These are phyloP conservation scores for Aspergillus heteromorphus DNA, from an alignment of 495 filamentous ascomycete genomes.

Conservation along the genomic window DNA sequence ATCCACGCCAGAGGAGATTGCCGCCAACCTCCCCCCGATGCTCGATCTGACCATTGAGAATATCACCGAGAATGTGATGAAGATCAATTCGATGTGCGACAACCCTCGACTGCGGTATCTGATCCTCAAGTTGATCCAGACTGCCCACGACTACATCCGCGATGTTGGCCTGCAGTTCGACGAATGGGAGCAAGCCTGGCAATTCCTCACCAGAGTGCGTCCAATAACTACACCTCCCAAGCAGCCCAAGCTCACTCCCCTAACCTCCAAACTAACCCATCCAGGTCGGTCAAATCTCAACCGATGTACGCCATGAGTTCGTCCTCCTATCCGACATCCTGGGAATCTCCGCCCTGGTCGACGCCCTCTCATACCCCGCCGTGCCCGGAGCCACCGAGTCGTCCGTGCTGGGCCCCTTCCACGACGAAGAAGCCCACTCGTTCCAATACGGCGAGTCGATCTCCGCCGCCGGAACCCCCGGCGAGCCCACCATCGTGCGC, in stretches of 20 bases:
- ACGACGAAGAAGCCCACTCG: conserved; percentile 23
- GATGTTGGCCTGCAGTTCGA: conserved; percentile 7
- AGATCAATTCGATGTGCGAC: conserved; percentile 56
- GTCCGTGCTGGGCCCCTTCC: conserved; percentile 78
- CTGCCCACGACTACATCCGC: conserved; percentile 5
- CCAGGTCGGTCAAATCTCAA: conserved; percentile 57
- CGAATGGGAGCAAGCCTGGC: conserved; percentile 8
- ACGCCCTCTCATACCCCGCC: conserved; percentile 46
- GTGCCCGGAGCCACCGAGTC: conserved; percentile 53
- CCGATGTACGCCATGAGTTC: conserved; percentile 67
- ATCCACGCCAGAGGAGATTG: conserved; percentile 5
- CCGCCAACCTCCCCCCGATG: conserved; percentile 34
- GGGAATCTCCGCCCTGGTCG: conserved; percentile 71
- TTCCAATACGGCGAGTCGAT: conserved; percentile 63
- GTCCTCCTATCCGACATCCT: conserved; percentile 79
- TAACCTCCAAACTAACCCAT: background rate
- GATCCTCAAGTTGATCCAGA: conserved; percentile 27
- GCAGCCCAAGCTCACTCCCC: background rate
- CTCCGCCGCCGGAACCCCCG: conserved; percentile 49
- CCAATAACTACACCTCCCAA: background rate
- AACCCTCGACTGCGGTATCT: conserved; percentile 57
- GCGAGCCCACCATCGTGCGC: conserved; percentile 52
- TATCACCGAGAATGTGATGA: conserved; percentile 60
- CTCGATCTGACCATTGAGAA: conserved; percentile 64
- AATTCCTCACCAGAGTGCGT: conserved; percentile 4